phyloP scores from a whole-genome alignment of 345 rosid species.

The Microcos paniculata region DNA sequence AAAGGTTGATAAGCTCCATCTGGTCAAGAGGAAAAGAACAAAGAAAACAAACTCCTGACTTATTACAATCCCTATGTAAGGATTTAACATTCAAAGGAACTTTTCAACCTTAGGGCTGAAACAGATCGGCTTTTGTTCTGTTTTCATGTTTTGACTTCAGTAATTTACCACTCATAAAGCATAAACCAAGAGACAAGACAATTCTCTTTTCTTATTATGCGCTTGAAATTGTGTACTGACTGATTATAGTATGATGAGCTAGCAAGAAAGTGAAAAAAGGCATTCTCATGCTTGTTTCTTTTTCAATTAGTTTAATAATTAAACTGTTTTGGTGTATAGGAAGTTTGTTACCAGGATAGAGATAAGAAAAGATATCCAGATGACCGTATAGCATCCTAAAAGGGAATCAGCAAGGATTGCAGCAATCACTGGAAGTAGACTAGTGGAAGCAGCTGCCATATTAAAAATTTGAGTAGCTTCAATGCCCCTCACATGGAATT shows the following conservation, averaged over 20 bases:
- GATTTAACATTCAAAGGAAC: neutral
- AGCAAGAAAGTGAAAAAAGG: neutral
- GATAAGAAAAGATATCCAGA: conserved; percentile 32
- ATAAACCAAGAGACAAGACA: too few relatives aligned
- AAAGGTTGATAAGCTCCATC: neutral
- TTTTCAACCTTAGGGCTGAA: neutral
- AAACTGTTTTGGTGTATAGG: neutral
- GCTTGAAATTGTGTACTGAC: neutral
- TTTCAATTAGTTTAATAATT: neutral
- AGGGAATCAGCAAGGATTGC: conserved; percentile 50
- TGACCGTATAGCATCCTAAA: conserved; percentile 33
- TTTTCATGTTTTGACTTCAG: neutral
- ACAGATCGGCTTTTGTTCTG: neutral
- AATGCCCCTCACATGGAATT: conserved; percentile 42
- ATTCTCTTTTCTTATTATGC: neutral
- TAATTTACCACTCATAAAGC: neutral
- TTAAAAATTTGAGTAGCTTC: conserved; percentile 44
- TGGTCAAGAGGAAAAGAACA: neutral
- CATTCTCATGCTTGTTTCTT: neutral
- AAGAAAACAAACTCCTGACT: neutral
- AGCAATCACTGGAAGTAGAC: conserved; percentile 35
- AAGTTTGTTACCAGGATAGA: conserved; percentile 30
- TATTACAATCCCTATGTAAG: neutral
- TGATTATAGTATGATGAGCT: neutral
- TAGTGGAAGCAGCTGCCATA: conserved; percentile 30